A percentile compares a stretch with the other conserved stretches of the same genome.
phyloP scores from a whole-genome alignment of 2,329 filamentous ascomycete genomes.

The Penicillium hesseltinei region DNA sequence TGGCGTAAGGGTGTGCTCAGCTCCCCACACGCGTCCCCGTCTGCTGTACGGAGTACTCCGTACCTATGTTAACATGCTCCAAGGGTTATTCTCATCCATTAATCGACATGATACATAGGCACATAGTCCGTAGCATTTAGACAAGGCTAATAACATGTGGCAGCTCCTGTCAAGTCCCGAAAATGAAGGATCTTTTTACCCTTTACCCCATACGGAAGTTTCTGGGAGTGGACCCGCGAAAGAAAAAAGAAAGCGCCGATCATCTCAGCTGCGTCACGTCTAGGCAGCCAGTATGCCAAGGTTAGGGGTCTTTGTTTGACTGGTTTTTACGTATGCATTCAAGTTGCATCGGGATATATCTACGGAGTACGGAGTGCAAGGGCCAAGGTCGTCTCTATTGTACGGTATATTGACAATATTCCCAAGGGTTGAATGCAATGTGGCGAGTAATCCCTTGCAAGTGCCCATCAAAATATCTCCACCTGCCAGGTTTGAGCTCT shows the following conservation, averaged over 20 bases:
- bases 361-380: not conserved
- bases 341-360: not conserved
- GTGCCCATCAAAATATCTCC: not conserved
- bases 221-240: conserved; percentile 12
- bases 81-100: not conserved
- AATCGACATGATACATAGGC: not conserved
- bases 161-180: conserved; percentile 4
- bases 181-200: conserved; percentile 16
- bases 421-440: conserved; percentile 2
- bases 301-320: not conserved
- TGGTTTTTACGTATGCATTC: not conserved
- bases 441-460: conserved; percentile 10
- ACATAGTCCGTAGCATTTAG: not conserved
- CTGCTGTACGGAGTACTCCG: not conserved
- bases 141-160: not conserved
- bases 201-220: conserved; percentile 11
- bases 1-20: conserved; percentile 1
- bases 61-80: not conserved
- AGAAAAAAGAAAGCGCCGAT: conserved; percentile 14
- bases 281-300: not conserved
- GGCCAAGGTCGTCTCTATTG: not conserved
- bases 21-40: conserved; percentile 5
- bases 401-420: not conserved
- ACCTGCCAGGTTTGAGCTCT: conserved; percentile 3
- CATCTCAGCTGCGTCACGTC: conserved; percentile 11